Conservation (phyloP, 2,329 filamentous ascomycete species). For the Colletotrichum lini region DNA sequence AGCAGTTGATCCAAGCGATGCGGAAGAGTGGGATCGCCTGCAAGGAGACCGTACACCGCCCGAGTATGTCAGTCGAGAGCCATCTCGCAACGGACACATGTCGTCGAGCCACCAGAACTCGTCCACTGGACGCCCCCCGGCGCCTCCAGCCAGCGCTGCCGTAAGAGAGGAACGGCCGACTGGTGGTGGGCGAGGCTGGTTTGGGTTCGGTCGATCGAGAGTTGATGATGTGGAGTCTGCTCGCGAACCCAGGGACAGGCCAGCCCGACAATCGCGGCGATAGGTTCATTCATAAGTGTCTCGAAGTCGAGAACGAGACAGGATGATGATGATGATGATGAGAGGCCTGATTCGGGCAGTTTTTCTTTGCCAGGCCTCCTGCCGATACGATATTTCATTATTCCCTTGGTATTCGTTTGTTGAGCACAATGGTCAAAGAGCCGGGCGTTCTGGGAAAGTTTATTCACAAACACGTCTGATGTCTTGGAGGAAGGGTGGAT, state of each 20-base stretch:
- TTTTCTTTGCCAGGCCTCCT: neutral
- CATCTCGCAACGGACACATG: slow-evolving; percentile 40
- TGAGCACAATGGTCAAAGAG: neutral
- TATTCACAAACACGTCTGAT: neutral
- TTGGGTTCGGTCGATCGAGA: slow-evolving; percentile 36
- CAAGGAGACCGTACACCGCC: slow-evolving; percentile 37
- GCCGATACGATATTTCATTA: neutral
- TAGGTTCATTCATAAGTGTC: neutral
- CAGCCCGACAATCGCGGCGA: slow-evolving; percentile 8
- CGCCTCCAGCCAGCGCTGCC: slow-evolving; percentile 30
- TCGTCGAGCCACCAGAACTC: slow-evolving; percentile 27
- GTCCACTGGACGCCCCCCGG: slow-evolving; percentile 22
- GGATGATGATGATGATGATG: too few species aligned
- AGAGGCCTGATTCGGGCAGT: neutral
- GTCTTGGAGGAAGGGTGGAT: slow-evolving; percentile 10
- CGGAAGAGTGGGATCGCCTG: slow-evolving; percentile 64
- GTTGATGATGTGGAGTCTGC: slow-evolving; percentile 41
- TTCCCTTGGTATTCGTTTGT: neutral
- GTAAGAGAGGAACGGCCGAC: slow-evolving; percentile 23
- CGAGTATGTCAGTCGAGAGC: slow-evolving; percentile 37
- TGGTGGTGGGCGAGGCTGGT: slow-evolving; percentile 32
- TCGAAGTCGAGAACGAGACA: neutral
- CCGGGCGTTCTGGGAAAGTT: neutral
- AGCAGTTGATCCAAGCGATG: slow-evolving; percentile 66
- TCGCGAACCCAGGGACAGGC: slow-evolving; percentile 17